A percentile compares a stretch with the other conserved stretches of the same genome.
phyloP scores from a whole-genome alignment of 2,329 filamentous ascomycete genomes.

The Alternaria gaisen region DNA sequence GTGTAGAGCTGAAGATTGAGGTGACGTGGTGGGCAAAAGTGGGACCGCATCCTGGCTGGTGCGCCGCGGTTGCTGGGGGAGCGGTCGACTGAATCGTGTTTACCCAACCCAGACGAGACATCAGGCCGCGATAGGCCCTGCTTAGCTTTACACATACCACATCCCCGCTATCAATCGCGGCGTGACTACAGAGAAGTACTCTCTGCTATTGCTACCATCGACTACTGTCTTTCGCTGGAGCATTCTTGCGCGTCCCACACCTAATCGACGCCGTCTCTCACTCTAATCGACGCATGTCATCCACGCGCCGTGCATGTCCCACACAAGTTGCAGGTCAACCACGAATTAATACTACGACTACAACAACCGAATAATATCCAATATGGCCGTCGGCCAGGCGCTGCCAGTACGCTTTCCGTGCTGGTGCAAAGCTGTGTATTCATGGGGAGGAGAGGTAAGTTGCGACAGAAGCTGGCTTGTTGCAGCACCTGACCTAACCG shows the following conservation, averaged over 20 bases:
- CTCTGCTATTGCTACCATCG: constrained; percentile 21
- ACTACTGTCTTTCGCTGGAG: constrained; percentile 17
- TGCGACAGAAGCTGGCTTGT: constrained; percentile 9
- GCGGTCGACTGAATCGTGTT: constrained; percentile 28
- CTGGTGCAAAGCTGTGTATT: constrained; percentile 91
- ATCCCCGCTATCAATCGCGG: constrained; percentile 27
- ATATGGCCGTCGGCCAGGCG: constrained; percentile 59
- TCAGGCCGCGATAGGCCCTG: constrained; percentile 25
- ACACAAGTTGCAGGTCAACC: constrained; percentile 31
- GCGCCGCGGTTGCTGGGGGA: constrained; percentile 29
- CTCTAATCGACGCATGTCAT: constrained; percentile 29
- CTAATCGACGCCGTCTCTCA: constrained; percentile 13
- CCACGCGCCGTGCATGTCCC: constrained; percentile 18
- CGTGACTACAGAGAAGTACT: constrained; percentile 15
- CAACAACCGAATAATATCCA: neutral
- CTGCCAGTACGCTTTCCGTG: constrained; percentile 85
- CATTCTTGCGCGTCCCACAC: constrained; percentile 4
- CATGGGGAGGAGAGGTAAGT: constrained; percentile 82
- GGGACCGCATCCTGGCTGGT: constrained; percentile 14
- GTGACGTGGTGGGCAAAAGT: constrained; percentile 28
- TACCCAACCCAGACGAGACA: constrained; percentile 26
- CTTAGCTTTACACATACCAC: constrained; percentile 23
- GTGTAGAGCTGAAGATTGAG: constrained; percentile 15
- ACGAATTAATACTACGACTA: constrained; percentile 10
- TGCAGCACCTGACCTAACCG: constrained; percentile 31